Base-by-base conservation (phyloP, 2,329 filamentous ascomycete species). In the Alternaria rosae region DNA sequence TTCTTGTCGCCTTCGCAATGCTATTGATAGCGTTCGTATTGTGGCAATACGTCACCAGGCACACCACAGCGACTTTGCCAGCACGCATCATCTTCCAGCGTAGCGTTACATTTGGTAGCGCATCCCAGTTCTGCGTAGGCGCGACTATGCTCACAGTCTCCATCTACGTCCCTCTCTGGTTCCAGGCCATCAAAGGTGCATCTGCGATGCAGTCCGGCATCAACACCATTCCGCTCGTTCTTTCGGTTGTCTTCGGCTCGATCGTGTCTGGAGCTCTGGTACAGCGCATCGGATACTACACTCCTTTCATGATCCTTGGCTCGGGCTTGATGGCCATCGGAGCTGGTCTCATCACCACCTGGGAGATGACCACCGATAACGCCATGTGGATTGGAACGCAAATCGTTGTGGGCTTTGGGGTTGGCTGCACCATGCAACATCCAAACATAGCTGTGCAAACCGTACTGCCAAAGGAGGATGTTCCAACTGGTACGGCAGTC, bases 351-450 rank as follows among this genome's bases (percentile, higher is more conserved):
- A 68, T 84, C 12, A 77, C 79, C 3, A 83, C 82, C 3, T 80
- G 82, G 66, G 70, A 70, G 2, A 67, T 73, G 20, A 50, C 70
- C 54, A 81, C 77, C 3, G 67, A 62, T 10, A 71, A 59, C 32
- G 56, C 70, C 5, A 70, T 76, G 61, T 78, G 75, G 76, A 77
- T 77, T 26, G 71, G 74, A 4, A 76, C 71, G 38, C 70, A 77
- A 38, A 64, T 76, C 11, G 54, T 77, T 13, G 35, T 76, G 2
- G 76, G 76, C 20, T 59, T 75, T 20, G 82, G 82, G 0, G 76
- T 83, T 12, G 82, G 82, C 10, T 72, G 80, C 21, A 79, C 80
- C 12, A 81, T 83, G 79, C 82, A 83, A 43, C 80, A 83, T 53
- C 75, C 80, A 1, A 78, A 81, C 53, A 75, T 84, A 38, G 81